Base-by-base conservation (phyloP, 805 yeast species). In the Ogataea sp. region DNA sequence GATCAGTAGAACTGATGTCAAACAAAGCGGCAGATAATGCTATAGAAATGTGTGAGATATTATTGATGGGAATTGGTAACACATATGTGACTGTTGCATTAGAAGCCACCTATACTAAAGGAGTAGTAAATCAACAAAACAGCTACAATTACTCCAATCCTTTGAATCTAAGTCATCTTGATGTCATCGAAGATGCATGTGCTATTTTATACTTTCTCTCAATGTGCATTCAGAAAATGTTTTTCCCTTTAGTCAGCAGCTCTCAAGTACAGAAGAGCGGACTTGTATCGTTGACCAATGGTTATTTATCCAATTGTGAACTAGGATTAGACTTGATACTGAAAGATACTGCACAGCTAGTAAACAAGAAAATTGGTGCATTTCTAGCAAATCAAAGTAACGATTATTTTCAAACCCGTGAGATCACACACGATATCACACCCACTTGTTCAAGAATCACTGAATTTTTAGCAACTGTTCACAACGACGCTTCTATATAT, bases 1-100 rank as follows among this genome's bases (percentile, higher is more conserved):
- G 96, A 53, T 67, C 82, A 3, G 70, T 85, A 50, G 96, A 87
- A 54, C 64, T 86, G 29, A 69, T 79, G 0, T 85, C 90, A 1
- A 63, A 64, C 21, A 77, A 72, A 42, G 66, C 83, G 2, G 71
- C 80, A 6, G 79, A 72, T 34, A 74, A 78, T 50, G 72, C 86
- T 0, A 61, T 76, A 33, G 88, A 79, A 44, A 58, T 89, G 13
- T 65, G 84, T 42, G 85, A 84, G 44, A 67, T 83, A 28, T 55
- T 86, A 38, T 58, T 86, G 18, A 68, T 75, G 35, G 87, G 82
- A 39, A 68, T 85, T 29, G 93, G 95, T 1, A 76, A 76, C 27
- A 70, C 80, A 3, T 87, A 84, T 51, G 71, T 88, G 33, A 88
- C 84, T 30, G 67, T 78, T 14, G 88, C 86, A 0, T 58, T 89